These are phyloP conservation scores for Saccharomyces hybrid DNA, from an alignment of 1,139 yeast genomes.

Conservation along the genomic window DNA sequence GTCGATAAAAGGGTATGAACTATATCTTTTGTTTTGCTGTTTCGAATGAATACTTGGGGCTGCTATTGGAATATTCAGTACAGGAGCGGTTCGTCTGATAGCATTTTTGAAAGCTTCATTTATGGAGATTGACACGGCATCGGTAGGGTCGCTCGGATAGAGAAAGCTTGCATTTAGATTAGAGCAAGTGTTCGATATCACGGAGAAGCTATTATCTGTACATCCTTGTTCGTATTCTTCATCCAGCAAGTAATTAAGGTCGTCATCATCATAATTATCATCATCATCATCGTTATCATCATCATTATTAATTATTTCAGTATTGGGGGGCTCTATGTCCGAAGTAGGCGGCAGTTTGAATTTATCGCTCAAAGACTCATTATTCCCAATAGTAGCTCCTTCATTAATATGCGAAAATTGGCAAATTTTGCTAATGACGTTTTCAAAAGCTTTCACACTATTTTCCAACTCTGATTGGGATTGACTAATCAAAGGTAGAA, in stretches of 20 bases:
- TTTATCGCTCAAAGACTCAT: constrained; percentile 1
- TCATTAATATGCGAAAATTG: constrained; percentile 5
- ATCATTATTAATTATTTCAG: constrained; percentile 2
- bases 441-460: constrained; percentile 16
- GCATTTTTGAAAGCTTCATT: constrained; percentile 1
- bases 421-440: constrained; percentile 20
- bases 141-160: not conserved
- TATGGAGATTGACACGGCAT: not conserved
- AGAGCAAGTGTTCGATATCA: not conserved
- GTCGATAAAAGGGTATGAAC: not conserved
- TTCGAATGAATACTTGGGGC: not conserved
- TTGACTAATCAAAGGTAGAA: constrained; percentile 10
- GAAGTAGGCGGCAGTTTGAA: constrained; percentile 1
- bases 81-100: not conserved
- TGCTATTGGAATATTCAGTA: not conserved
- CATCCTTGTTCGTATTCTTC: constrained; percentile 9
- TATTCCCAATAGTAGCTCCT: constrained; percentile 1
- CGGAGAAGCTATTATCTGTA: not conserved
- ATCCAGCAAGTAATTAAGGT: constrained; percentile 22
- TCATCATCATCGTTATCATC: constrained; percentile 5
- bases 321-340: not conserved
- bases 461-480: constrained; percentile 1
- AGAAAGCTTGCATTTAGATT: not conserved
- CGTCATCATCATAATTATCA: constrained; percentile 11
- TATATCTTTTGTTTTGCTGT: not conserved